Base-by-base conservation (phyloP, 345 rosid genomes). In the Geranium brycei region DNA sequence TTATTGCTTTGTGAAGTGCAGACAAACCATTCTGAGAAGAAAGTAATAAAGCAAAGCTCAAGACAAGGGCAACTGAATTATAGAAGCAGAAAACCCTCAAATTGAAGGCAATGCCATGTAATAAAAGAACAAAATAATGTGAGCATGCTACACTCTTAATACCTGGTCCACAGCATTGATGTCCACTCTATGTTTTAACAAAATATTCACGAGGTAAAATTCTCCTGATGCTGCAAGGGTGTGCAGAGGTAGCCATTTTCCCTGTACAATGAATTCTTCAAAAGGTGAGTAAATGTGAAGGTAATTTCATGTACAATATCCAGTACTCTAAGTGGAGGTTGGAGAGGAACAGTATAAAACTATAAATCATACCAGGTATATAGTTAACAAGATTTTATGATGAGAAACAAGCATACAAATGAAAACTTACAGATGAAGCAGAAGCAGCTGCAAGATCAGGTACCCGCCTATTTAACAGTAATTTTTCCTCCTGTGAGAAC, bases 141-240 rank as follows among this genome's bases (percentile, higher is more conserved):
- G 58, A 51, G 31, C 18, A 65, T 60, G 66, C 32, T 28, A 15
- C 51, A 66, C 38, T 61, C 23, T 58, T 55, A 62, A 16, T 80
- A 87, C 98, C 87, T 80, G 73, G 73, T 83, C 91, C 57, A 79
- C 80, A 18, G 87, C 84, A 77, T 87, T 87, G 73, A 93, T 89
- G 70, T 87, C 91, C 62, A 87, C 77, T 71, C 78, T 83, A 68
- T 82, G 91, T 71, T 93, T 93, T 67, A 92, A 75, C 74, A 89
- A 85, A 64, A 83, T 73, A 78, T 82, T 81, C 75, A 83, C 58
- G 56, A 89, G 85, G 71, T 83, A 82, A 78, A 86, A 89, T 75
- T 92, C 97, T 62, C 98, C 98, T 1, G 87, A 80, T 38, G 96
- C 97, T 59, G 95, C 96, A 64, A 89, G 84, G 13, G 97, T 80